phyloP scores from a whole-genome alignment of 345 rosid genomes.

The Excoecaria agallocha region DNA sequence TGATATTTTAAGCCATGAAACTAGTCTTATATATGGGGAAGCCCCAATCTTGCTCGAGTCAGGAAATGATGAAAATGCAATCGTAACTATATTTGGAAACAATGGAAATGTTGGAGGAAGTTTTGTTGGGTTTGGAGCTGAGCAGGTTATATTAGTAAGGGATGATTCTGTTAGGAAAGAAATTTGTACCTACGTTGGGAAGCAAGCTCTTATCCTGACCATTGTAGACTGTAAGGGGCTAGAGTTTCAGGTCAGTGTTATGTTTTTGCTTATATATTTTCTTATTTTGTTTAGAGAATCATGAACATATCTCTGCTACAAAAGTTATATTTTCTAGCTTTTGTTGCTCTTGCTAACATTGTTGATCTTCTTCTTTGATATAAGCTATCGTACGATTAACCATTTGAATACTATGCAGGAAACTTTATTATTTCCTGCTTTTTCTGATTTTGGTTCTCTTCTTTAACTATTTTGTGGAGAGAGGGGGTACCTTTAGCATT shows the following conservation, averaged over 20 bases:
- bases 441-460: too few relatives aligned
- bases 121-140: constrained; percentile 49
- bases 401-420: too few relatives aligned
- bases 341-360: background rate
- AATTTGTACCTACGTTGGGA: constrained; percentile 31
- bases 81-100: constrained; percentile 44
- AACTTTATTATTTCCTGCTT: too few relatives aligned
- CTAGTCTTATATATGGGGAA: constrained; percentile 45
- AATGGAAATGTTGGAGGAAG: constrained; percentile 11
- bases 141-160: constrained; percentile 49
- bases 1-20: constrained; percentile 40
- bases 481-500: background rate
- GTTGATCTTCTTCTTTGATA: too few relatives aligned
- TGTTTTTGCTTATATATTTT: too few relatives aligned
- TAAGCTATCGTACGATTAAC: too few relatives aligned
- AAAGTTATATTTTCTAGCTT: background rate
- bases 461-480: too few relatives aligned
- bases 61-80: constrained; percentile 31
- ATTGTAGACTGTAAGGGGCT: constrained; percentile 51
- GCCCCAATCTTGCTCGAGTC: constrained; percentile 45
- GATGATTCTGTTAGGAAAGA: constrained; percentile 37
- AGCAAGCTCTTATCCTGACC: constrained; percentile 51
- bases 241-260: constrained; percentile 46
- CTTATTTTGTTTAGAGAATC: background rate
- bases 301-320: background rate